These are phyloP conservation scores for Benincasa hispida DNA, from an alignment of 306 rosid genomes.

Conservation along the genomic window DNA sequence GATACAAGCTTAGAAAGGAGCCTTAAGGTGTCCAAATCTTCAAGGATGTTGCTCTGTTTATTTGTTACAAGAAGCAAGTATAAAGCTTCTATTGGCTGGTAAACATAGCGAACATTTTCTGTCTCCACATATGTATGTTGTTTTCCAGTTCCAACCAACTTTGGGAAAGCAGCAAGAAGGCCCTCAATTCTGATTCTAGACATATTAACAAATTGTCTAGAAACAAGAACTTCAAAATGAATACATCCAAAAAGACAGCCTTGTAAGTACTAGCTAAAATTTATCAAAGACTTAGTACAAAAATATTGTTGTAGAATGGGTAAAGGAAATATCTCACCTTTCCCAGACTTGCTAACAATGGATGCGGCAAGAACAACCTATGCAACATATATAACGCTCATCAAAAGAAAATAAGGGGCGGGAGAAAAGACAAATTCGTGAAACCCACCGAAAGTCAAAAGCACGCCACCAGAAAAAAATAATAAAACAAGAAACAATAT, in stretches of 20 bases:
- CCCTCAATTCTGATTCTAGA: slow-evolving; percentile 93
- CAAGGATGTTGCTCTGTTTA: slow-evolving; percentile 91
- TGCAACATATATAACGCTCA: slow-evolving; percentile 6
- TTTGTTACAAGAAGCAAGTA: slow-evolving; percentile 91
- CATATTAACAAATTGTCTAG: slow-evolving; percentile 92
- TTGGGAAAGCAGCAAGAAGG: slow-evolving; percentile 94
- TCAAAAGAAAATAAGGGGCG: background rate
- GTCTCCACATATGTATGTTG: slow-evolving; percentile 95
- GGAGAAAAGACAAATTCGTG: background rate
- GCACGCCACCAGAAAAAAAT: background rate
- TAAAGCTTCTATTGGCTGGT: slow-evolving; percentile 89
- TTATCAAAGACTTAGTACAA: background rate
- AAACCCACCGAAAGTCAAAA: background rate
- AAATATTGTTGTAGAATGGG: background rate
- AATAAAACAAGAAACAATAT: background rate
- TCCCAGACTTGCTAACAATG: slow-evolving; percentile 77
- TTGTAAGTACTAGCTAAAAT: background rate
- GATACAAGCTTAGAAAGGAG: slow-evolving; percentile 94
- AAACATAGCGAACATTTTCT: slow-evolving; percentile 92
- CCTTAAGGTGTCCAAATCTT: slow-evolving; percentile 90
- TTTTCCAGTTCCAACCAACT: slow-evolving; percentile 89
- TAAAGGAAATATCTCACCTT: slow-evolving; percentile 44
- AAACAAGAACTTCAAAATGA: slow-evolving; percentile 62
- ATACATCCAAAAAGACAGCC: background rate
- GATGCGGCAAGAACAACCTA: slow-evolving; percentile 98